Percentiles rank a stretch among this genome's conserved stretches.
Conservation (phyloP, 495 filamentous ascomycete species). For the Penicillium paxilli region DNA sequence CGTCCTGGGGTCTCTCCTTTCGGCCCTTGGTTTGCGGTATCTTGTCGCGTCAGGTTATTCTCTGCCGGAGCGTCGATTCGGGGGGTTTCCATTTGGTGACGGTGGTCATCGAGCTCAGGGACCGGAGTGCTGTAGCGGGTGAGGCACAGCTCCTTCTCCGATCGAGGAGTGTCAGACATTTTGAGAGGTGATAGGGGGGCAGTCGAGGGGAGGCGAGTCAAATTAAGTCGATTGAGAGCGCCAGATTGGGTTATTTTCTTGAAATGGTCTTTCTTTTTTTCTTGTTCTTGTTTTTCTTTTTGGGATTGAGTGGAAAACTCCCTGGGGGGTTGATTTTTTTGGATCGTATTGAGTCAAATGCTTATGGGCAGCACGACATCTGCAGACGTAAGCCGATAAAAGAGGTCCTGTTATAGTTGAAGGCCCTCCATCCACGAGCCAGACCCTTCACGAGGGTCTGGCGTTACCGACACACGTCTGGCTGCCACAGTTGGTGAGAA, state of each 20-base stretch:
- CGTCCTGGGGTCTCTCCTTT: conserved; percentile 35
- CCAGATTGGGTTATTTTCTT: background rate
- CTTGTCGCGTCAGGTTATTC: conserved; percentile 35
- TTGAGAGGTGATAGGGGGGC: too few species aligned
- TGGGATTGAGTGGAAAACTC: background rate
- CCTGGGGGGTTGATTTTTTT: background rate
- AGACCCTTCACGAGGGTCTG: conserved; percentile 51
- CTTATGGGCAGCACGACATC: conserved; percentile 25
- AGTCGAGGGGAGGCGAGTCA: background rate
- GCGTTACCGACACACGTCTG: conserved; percentile 44
- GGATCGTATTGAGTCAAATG: background rate
- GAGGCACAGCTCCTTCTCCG: conserved; percentile 55
- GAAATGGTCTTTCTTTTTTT: conserved; percentile 1
- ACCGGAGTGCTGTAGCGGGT: conserved; percentile 75
- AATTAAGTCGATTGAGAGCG: background rate
- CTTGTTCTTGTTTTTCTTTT: conserved; percentile 1
- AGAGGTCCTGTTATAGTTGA: conserved; percentile 34
- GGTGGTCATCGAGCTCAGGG: conserved; percentile 90
- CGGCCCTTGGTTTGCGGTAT: conserved; percentile 32
- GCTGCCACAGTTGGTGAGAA: conserved; percentile 34
- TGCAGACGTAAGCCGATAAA: conserved; percentile 33
- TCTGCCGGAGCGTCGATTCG: conserved; percentile 54
- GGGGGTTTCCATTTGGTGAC: conserved; percentile 71
- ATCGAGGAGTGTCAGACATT: conserved; percentile 66
- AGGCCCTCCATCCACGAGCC: conserved; percentile 45